A percentile compares a stretch with the other conserved stretches of the same genome.
phyloP scores from a whole-genome alignment of 805 yeast genomes.

The Ogataea trehalophila region DNA sequence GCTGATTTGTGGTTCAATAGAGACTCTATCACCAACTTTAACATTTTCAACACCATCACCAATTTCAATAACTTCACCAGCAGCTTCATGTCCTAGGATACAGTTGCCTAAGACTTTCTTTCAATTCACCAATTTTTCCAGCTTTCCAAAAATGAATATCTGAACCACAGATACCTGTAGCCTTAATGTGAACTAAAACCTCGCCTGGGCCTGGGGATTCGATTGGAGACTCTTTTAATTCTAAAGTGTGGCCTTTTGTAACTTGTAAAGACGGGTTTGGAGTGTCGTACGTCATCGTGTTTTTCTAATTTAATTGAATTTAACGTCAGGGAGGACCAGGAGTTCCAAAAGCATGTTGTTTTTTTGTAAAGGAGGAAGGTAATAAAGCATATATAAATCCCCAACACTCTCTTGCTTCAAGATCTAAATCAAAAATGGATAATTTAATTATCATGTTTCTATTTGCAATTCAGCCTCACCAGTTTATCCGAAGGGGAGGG shows the following conservation, averaged over 20 bases:
- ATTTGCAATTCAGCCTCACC: too few species aligned
- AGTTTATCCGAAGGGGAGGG: too few species aligned
- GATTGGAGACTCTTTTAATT: constrained; percentile 17
- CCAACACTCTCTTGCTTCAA: too few species aligned
- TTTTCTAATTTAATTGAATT: too few species aligned
- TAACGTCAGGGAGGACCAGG: too few species aligned
- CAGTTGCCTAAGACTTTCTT: constrained; percentile 31
- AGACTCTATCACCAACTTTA: constrained; percentile 44
- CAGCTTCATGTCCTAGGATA: constrained; percentile 42
- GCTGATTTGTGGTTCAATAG: constrained; percentile 52
- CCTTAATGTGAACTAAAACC: constrained; percentile 53
- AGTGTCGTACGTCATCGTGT: too few species aligned
- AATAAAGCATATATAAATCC: too few species aligned
- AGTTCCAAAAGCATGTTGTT: too few species aligned
- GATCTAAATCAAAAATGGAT: too few species aligned
- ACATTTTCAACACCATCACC: constrained; percentile 43
- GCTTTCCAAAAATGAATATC: constrained; percentile 67
- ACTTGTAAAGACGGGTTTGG: constrained; percentile 20
- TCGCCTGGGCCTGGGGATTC: constrained; percentile 31
- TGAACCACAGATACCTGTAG: constrained; percentile 73
- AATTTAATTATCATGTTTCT: too few species aligned
- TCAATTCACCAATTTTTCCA: constrained; percentile 54
- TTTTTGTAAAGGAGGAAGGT: too few species aligned
- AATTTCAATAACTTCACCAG: constrained; percentile 42
- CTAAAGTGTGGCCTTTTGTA: constrained; percentile 16